phyloP scores from a whole-genome alignment of 768 basidiomycete species.

The Leccinum uliginosum region DNA sequence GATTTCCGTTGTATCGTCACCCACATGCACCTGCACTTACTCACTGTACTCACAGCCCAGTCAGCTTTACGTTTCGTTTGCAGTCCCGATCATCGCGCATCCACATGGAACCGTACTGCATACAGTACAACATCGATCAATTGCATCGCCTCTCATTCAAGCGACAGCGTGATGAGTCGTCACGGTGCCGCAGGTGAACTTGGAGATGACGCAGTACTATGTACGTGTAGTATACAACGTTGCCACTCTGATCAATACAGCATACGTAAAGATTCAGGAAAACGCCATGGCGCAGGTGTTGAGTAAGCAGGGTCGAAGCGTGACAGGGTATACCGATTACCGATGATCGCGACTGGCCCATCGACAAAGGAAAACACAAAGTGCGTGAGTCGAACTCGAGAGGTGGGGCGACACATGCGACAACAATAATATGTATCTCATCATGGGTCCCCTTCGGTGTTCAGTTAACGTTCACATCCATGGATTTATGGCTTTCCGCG shows the following conservation, averaged over 20 bases:
- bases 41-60: background rate
- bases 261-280: background rate
- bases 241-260: background rate
- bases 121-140: background rate
- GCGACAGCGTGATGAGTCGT: background rate
- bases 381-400: background rate
- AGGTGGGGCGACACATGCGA: background rate
- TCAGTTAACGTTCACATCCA: too few species aligned
- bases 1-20: background rate
- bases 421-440: background rate
- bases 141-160: background rate
- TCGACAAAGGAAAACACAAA: background rate
- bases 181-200: background rate
- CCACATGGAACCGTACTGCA: background rate
- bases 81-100: background rate
- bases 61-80: background rate
- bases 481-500: background rate
- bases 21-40: background rate
- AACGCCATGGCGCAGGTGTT: background rate
- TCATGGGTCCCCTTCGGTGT: background rate
- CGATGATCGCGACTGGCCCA: background rate
- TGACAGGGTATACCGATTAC: background rate
- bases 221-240: background rate
- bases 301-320: background rate
- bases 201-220: background rate